phyloP scores from a whole-genome alignment of 257 asterid species.

The Eustoma russellianum region DNA sequence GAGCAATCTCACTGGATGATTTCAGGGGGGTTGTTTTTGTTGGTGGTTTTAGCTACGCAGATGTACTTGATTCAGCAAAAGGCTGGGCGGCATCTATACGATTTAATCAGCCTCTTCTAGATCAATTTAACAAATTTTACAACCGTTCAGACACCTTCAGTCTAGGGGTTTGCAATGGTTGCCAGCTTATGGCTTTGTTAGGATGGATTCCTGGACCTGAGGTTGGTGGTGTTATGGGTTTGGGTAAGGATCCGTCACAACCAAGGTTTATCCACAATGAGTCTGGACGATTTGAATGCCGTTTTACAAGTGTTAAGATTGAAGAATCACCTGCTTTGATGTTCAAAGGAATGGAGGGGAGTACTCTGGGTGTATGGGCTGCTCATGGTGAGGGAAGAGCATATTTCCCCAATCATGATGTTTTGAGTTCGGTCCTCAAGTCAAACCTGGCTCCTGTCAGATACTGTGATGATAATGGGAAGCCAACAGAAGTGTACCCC shows the following conservation, averaged over 20 bases:
- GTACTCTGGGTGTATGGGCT: conserved; percentile 87
- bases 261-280: conserved; percentile 86
- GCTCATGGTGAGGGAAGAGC: conserved; percentile 96
- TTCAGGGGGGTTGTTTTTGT: conserved; percentile 75
- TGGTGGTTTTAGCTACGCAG: conserved; percentile 96
- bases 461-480: conserved; percentile 73
- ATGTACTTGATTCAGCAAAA: conserved; percentile 88
- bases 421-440: conserved; percentile 31
- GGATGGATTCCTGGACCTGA: conserved; percentile 93
- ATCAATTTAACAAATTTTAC: conserved; percentile 73
- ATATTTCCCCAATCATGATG: conserved; percentile 54
- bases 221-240: conserved; percentile 65
- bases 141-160: conserved; percentile 76
- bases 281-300: conserved; percentile 80
- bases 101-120: conserved; percentile 56
- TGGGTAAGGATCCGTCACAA: conserved; percentile 61
- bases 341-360: conserved; percentile 90
- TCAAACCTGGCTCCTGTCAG: conserved; percentile 62
- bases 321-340: conserved; percentile 71
- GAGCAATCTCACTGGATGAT: conserved; percentile 32
- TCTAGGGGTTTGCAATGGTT: conserved; percentile 90
- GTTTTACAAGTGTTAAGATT: conserved; percentile 71
- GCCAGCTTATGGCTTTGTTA: conserved; percentile 93
- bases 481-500: conserved; percentile 67
- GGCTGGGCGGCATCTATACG: conserved; percentile 96